Evolutionary conservation across 2,329 filamentous ascomycete species (phyloP).

Genomic region (Westerdykella sp.): DNA sequence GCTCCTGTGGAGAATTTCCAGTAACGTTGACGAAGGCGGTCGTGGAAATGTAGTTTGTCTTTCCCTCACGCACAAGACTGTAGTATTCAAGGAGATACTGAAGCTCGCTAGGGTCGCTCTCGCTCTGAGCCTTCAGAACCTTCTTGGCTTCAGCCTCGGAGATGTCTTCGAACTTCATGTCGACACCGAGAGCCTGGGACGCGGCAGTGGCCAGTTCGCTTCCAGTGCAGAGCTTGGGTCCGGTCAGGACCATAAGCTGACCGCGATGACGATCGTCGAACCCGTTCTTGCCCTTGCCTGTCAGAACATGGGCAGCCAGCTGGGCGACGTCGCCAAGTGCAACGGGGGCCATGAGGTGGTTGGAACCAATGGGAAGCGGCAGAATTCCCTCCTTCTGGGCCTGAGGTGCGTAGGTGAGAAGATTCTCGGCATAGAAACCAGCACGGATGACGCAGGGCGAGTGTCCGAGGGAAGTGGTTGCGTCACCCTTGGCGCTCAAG

Average conservation of each 20-base stretch:
- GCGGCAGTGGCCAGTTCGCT: conserved; percentile 45
- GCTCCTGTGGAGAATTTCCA: conserved; percentile 43
- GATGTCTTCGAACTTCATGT: conserved; percentile 45
- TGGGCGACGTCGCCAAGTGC: conserved; percentile 46
- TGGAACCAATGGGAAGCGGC: conserved; percentile 44
- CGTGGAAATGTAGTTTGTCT: conserved; percentile 51
- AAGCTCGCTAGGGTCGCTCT: conserved; percentile 38
- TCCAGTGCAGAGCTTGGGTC: conserved; percentile 45
- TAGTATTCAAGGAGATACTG: conserved; percentile 50
- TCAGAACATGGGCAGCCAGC: conserved; percentile 45
- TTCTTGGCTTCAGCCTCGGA: conserved; percentile 37
- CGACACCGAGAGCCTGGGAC: conserved; percentile 39
- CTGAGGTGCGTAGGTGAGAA: conserved; percentile 45
- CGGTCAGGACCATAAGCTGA: conserved; percentile 49
- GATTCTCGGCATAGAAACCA: conserved; percentile 44
- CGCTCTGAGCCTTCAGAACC: conserved; percentile 36
- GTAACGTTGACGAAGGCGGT: conserved; percentile 48
- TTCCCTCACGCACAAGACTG: conserved; percentile 48
- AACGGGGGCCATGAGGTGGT: conserved; percentile 48
- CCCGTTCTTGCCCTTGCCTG: conserved; percentile 45
- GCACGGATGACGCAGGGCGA: conserved; percentile 44
- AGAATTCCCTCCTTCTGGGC: conserved; percentile 42
- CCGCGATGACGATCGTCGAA: conserved; percentile 48
- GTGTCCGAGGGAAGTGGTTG: conserved; percentile 34
- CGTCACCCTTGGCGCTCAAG: conserved; percentile 42